Base-by-base conservation (phyloP, 192 early-diverging fungal genomes). In the Mycoemilia scoparia region DNA sequence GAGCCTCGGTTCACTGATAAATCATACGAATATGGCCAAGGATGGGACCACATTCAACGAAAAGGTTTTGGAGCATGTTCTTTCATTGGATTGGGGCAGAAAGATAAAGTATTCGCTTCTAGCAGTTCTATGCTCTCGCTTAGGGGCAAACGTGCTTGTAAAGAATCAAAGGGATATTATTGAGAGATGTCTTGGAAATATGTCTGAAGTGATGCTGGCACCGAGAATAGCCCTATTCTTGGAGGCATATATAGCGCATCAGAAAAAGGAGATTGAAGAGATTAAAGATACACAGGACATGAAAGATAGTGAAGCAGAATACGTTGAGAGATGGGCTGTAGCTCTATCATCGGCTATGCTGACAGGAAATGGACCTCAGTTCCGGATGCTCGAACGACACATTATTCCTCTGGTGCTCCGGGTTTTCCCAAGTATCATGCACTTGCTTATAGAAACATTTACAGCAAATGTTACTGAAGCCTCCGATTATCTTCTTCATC, bases 91-190 rank as follows among this genome's bases (percentile, higher is more conserved):
- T 40, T 73, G 79, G 61, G 74, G 77, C 36, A 69, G 80, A 16
- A 82, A 78, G 42, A 77, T 77, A 6, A 90, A 87, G 45, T 81
- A 87, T 49, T 65, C 83, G 38, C 66, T 90, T 17, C 45, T 90
- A 16, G 64, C 72, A 0, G 66, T 77, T 21, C 60, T 63, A 24
- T 49, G 52, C 31, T 17, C 49, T 14, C 59, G 59, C 17, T 39
- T 62, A 21, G 40, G 45, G 32, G 18, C 79, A 11, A 36, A 60
- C 8, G 58, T 46, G 7, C 57, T 84, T 32, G 44, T 83, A 8
- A 12, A 19, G 1, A 36, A 69, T 6, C 72, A 73, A 29, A 61
- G 71, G 1, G 74, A 86, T 23, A 55, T 78, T 16, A 45, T 89
- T 24, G 37, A 38, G 3, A 59, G 58, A 23, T 75, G 74, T 23